Percentiles rank a stretch among this genome's conserved stretches.
These are phyloP conservation scores for Chiua virens DNA, from an alignment of 768 basidiomycete genomes.

Conservation along the genomic window DNA sequence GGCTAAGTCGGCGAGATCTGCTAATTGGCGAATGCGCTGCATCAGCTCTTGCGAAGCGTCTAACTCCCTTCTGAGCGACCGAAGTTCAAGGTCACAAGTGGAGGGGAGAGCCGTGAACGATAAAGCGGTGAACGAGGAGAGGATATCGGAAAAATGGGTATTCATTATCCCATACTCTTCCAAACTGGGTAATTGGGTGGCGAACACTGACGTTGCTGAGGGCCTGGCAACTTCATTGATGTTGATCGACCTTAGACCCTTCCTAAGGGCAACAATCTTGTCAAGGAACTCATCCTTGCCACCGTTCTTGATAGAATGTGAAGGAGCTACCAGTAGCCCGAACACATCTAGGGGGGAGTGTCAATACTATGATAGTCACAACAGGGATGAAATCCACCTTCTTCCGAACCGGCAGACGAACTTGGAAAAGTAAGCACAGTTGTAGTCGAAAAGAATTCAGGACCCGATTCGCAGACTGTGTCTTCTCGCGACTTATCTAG, in stretches of 20 bases:
- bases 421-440: neutral
- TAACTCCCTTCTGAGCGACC: constrained; percentile 60
- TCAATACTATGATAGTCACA: constrained; percentile 2
- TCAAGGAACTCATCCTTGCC: constrained; percentile 48
- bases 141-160: constrained; percentile 46
- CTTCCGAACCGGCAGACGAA: constrained; percentile 6
- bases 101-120: constrained; percentile 43
- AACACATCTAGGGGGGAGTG: constrained; percentile 55
- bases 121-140: constrained; percentile 45
- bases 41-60: constrained; percentile 49
- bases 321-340: constrained; percentile 41
- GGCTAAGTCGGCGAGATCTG: constrained; percentile 48
- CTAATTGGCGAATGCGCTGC: constrained; percentile 53
- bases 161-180: constrained; percentile 49
- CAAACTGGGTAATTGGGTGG: constrained; percentile 51
- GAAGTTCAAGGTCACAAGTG: constrained; percentile 56
- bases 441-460: neutral
- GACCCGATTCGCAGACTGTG: neutral
- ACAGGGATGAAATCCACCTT: constrained; percentile 22
- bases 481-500: neutral
- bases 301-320: constrained; percentile 35
- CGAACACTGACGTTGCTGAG: constrained; percentile 26
- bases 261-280: constrained; percentile 54
- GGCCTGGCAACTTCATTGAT: constrained; percentile 57
- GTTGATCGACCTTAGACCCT: constrained; percentile 58